Evolutionary conservation across 2,329 filamentous ascomycete genomes (phyloP).

Genomic region (Paraphaeosphaeria sporulosa): DNA sequence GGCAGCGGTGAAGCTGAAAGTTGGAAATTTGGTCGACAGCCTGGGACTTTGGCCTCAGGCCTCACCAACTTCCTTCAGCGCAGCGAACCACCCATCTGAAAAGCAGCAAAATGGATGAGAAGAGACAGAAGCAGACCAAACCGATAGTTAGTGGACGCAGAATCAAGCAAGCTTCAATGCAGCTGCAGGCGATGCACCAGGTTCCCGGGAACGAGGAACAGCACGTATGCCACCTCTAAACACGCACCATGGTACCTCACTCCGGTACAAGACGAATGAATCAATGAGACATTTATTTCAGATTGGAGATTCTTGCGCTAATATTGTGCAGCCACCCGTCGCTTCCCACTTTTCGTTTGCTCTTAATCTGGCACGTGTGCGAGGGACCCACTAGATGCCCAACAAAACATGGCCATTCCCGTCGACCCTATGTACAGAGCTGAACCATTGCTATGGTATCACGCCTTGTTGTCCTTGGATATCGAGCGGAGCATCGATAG

Average conservation of each 20-base stretch:
- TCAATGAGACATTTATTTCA: constrained; percentile 18
- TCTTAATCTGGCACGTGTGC: background rate
- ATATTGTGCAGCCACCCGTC: constrained; percentile 28
- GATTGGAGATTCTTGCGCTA: constrained; percentile 14
- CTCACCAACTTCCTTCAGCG: background rate
- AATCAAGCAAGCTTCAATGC: background rate
- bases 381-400: constrained; percentile 4
- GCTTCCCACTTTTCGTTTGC: constrained; percentile 17
- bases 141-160: background rate
- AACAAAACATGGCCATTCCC: constrained; percentile 12
- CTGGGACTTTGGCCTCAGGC: background rate
- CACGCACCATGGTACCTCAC: constrained; percentile 9
- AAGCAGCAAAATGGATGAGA: background rate
- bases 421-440: constrained; percentile 12
- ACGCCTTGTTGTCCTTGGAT: constrained; percentile 50
- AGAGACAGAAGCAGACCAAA: background rate
- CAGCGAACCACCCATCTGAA: background rate
- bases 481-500: constrained; percentile 76
- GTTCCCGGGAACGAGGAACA: background rate
- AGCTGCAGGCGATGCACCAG: background rate
- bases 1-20: constrained; percentile 1
- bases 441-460: constrained; percentile 12
- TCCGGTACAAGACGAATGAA: constrained; percentile 22
- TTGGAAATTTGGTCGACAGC: background rate
- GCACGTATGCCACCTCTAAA: background rate